phyloP scores from a whole-genome alignment of 83 land plant genomes.

The Diphasiastrum complanatum region DNA sequence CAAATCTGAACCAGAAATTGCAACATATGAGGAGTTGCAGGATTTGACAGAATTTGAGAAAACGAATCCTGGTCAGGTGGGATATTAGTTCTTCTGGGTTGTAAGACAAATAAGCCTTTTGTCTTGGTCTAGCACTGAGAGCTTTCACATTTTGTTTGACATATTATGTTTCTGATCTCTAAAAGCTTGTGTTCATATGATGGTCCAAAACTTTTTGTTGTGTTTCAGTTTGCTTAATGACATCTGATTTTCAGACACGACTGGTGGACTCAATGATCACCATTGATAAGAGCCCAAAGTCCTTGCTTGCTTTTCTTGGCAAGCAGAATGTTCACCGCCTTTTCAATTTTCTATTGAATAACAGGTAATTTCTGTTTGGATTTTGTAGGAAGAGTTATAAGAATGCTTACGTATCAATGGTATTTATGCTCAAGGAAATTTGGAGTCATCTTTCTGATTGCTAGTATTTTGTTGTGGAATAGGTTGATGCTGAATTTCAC shows the following conservation, averaged over 20 bases:
- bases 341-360: conserved; percentile 76
- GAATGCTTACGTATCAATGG: no score
- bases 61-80: conserved; percentile 78
- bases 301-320: conserved; percentile 60
- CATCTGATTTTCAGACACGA: conserved; percentile 43
- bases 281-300: conserved; percentile 62
- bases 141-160: no score
- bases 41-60: conserved; percentile 84
- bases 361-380: conserved; percentile 42
- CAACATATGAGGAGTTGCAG: conserved; percentile 56
- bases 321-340: conserved; percentile 64
- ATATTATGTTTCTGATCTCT: no score
- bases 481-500: conserved; percentile 55
- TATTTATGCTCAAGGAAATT: no score
- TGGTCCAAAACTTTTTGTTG: background rate
- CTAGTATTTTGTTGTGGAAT: no score
- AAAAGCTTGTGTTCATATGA: no score
- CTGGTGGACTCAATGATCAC: conserved; percentile 41
- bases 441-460: no score
- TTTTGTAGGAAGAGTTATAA: background rate
- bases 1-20: conserved; percentile 44
- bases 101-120: no score
- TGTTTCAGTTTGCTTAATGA: background rate
- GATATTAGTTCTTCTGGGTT: background rate
- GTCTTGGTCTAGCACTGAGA: no score